A percentile compares a stretch with the other conserved stretches of the same genome.
These are phyloP conservation scores for Capsicum rhomboideum DNA, from an alignment of 257 asterid species.

Conservation along the genomic window DNA sequence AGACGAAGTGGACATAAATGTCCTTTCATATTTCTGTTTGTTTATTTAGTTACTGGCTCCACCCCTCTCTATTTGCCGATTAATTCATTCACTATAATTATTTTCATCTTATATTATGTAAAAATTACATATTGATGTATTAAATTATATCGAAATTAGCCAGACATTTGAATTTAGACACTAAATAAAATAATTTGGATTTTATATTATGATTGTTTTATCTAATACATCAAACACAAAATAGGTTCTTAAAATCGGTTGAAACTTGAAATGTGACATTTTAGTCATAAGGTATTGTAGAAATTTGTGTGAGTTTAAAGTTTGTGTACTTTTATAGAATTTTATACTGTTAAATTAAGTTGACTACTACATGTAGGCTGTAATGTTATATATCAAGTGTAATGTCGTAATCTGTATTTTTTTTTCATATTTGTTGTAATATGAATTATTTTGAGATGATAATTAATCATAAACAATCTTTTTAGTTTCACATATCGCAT, in stretches of 20 bases:
- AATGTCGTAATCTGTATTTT: not conserved
- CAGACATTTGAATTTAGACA: not conserved
- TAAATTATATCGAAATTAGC: not conserved
- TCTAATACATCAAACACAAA: not conserved
- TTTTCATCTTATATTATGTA: not conserved
- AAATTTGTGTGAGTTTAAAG: not conserved
- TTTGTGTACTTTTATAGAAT: not conserved
- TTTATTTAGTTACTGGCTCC: not conserved
- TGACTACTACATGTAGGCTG: not conserved
- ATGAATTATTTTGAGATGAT: not conserved
- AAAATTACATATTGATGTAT: not conserved
- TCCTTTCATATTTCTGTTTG: not conserved
- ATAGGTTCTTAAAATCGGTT: not conserved
- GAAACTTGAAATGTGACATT: not conserved
- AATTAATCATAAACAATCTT: rapidly evolving
- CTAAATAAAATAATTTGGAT: not conserved
- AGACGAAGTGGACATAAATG: not conserved
- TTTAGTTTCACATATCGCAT: not conserved
- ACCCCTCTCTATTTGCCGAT: not conserved
- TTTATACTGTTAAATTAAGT: not conserved
- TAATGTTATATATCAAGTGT: not conserved
- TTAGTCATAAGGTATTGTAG: not conserved
- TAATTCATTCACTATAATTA: not conserved
- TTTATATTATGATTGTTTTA: not conserved
- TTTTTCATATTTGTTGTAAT: not conserved